Percentiles rank a stretch among this genome's conserved stretches.
phyloP scores from a whole-genome alignment of 371 early-diverging fungal genomes.

The Conidiobolus incongruus region DNA sequence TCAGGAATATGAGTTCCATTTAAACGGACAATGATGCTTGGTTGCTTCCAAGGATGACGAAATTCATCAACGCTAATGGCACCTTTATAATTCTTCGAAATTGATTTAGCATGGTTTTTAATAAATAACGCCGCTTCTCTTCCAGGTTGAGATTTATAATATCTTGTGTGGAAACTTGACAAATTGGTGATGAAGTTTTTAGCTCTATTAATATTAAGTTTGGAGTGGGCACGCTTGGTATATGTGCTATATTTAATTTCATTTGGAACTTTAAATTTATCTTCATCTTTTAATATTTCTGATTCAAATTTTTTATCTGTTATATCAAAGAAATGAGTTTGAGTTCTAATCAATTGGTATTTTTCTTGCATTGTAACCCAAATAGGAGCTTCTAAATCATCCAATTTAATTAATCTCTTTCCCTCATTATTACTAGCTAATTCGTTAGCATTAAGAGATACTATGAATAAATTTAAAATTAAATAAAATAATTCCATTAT shows the following conservation, averaged over 20 bases:
- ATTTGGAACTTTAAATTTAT: too few relatives aligned
- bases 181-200: background rate
- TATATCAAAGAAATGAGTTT: background rate
- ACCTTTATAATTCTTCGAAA: too few relatives aligned
- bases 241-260: background rate
- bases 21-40: slow-evolving; percentile 37
- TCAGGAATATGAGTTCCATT: slow-evolving; percentile 26
- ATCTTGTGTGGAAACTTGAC: too few relatives aligned
- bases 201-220: background rate
- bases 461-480: too few relatives aligned
- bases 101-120: too few relatives aligned
- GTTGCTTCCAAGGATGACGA: slow-evolving; percentile 38
- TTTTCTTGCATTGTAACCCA: slow-evolving; percentile 46
- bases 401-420: slow-evolving; percentile 15
- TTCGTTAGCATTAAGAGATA: too few relatives aligned
- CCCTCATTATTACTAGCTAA: too few relatives aligned
- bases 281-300: background rate
- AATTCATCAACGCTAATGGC: slow-evolving; percentile 39
- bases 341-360: slow-evolving; percentile 5
- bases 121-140: too few relatives aligned
- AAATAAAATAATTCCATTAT: too few relatives aligned
- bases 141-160: too few relatives aligned
- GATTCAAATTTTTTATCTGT: background rate
- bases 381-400: slow-evolving; percentile 17
- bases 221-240: background rate